phyloP scores from a whole-genome alignment of 2,329 filamentous ascomycete genomes.

The Neurospora crassa region DNA sequence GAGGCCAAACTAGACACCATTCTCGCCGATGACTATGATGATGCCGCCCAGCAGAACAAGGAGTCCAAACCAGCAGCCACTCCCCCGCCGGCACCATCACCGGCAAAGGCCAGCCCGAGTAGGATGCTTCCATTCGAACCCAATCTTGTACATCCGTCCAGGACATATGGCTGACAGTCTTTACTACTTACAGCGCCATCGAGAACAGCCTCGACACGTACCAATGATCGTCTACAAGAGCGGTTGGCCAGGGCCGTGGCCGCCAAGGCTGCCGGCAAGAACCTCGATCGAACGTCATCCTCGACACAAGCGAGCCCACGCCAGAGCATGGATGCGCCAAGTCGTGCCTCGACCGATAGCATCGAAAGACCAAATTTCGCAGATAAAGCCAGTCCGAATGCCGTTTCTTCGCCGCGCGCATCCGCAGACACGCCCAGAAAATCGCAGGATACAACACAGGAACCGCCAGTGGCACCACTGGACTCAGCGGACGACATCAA shows the following conservation, averaged over 20 bases:
- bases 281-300: constrained; percentile 28
- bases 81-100: constrained; percentile 19
- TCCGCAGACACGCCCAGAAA: constrained; percentile 17
- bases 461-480: background rate
- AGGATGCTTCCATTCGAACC: constrained; percentile 9
- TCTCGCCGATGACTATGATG: constrained; percentile 66
- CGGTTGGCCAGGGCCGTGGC: constrained; percentile 80
- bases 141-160: constrained; percentile 2
- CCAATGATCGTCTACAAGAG: constrained; percentile 80
- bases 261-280: constrained; percentile 46
- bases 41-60: constrained; percentile 22
- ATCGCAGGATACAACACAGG: constrained; percentile 7
- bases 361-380: constrained; percentile 12
- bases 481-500: background rate
- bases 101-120: constrained; percentile 26
- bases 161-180: constrained; percentile 9
- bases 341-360: constrained; percentile 24
- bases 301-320: constrained; percentile 31
- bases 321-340: constrained; percentile 29
- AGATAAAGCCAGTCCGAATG: constrained; percentile 11
- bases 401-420: constrained; percentile 14
- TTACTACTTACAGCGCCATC: constrained; percentile 34
- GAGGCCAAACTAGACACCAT: constrained; percentile 91
- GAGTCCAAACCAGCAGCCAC: constrained; percentile 21
- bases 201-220: constrained; percentile 52